These are phyloP conservation scores for Mycena latifolia DNA, from an alignment of 768 basidiomycete species.

Conservation along the genomic window DNA sequence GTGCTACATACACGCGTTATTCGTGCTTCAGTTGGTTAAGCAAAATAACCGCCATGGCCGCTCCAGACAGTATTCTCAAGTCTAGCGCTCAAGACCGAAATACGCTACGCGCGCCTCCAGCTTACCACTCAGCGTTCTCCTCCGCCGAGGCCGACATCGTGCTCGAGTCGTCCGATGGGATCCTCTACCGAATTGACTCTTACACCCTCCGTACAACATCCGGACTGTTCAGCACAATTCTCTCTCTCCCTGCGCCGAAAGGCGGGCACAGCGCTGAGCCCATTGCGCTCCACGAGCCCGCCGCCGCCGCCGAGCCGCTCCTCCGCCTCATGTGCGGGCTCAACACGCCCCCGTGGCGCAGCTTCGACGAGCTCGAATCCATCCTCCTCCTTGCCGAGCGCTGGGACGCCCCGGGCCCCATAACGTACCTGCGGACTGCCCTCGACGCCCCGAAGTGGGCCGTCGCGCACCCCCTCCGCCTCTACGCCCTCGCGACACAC, in stretches of 20 bases:
- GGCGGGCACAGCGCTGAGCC: constrained; percentile 45
- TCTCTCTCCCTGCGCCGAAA: constrained; percentile 61
- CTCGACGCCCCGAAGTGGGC: constrained; percentile 62
- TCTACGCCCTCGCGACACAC: constrained; percentile 69
- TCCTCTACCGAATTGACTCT: constrained; percentile 59
- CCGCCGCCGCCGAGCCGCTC: constrained; percentile 64
- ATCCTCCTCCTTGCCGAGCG: constrained; percentile 75
- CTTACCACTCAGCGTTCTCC: constrained; percentile 34
- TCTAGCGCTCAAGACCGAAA: neutral
- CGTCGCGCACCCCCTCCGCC: constrained; percentile 57
- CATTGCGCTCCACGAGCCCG: constrained; percentile 55
- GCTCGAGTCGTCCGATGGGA: constrained; percentile 46
- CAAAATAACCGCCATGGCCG: constrained; percentile 24
- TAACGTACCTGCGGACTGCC: constrained; percentile 66
- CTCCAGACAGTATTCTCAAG: constrained; percentile 12
- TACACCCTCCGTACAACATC: constrained; percentile 65
- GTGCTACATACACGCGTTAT: constrained; percentile 11
- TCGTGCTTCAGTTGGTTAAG: constrained; percentile 10
- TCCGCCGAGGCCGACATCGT: constrained; percentile 37
- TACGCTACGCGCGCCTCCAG: neutral
- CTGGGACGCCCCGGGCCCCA: constrained; percentile 76
- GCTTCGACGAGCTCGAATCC: constrained; percentile 65
- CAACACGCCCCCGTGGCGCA: constrained; percentile 58
- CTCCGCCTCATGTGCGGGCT: constrained; percentile 71
- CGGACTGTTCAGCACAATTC: constrained; percentile 63